Evolutionary conservation across 2,329 filamentous ascomycete genomes (phyloP), one percentile per base, ranked within the genome.

Genomic region (Penicillium sp.): DNA sequence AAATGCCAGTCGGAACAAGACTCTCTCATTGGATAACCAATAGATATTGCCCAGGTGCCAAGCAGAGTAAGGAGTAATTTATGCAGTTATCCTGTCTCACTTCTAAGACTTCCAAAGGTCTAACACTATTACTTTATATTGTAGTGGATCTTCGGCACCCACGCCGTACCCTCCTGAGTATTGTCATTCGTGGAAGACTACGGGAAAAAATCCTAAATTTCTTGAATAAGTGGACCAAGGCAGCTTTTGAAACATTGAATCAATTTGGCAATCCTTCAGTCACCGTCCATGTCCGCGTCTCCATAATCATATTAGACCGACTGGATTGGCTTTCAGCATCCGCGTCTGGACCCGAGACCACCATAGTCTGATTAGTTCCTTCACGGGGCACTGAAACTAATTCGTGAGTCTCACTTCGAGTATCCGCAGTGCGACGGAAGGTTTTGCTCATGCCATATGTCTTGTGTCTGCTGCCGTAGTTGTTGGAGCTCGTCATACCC

Each of bases 241-340:
- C 21, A 21, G 15, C 29, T 21, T 52, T 29, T 27, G 31, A 44
- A 23, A 16, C 27, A 7, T 13, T 29, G 2, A 15, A 16, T 54
- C 51, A 54, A 31, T 40, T 29, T 13, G 39, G 29, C 44, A 45
- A 27, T 2, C 31, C 51, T 44, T 63, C 65, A 9, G 64, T 65
- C 27, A 69, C 61, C 1, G 62, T 58, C 61, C 63, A 69, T 6
- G 65, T 68, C 34, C 61, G 63, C 7, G 58, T 63, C 50, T 70
- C 65, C 10, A 60, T 57, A 43, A 71, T 70, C n/a, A 71, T 71
- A 7, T 59, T 55, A 1, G 64, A 52, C 54, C 64, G 64, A 33
- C 69, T 71, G 1, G 60, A 61, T 36, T 69, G 67, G 21, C 69
- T 71, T 40, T 64, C 62, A 0, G 50, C 50, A 16, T 71, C 69